Evolutionary conservation across 345 rosid genomes (phyloP), one percentile per base, ranked within the genome.

Genomic region (Gynandropsis gynandra): DNA sequence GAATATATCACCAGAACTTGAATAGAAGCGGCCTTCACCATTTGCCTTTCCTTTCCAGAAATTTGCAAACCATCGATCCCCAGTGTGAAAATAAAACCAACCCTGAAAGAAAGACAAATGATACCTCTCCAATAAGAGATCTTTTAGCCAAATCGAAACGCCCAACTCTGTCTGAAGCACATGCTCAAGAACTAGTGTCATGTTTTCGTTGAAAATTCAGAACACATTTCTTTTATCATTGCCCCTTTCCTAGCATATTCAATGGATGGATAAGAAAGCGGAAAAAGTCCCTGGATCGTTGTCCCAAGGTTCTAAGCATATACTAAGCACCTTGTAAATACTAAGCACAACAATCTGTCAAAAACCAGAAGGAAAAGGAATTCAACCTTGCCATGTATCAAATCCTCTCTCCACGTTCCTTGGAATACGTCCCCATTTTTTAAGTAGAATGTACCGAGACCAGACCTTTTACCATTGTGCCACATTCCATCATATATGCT

Each of bases 21-120:
- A 77, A 72, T 92, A 92, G 79, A 87, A 92, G 57, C 98, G 81
- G 47, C 96, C 79, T 72, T 92, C 88, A 1, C 96, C 98, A 47
- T 79, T 80, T 43, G 93, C 93, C 71, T 85, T 87, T 68, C 98
- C 96, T 73, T 92, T 92, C 96, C 98, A 92, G 70, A 87, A 92
- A 78, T 87, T 87, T 58, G 89, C 89, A 72, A 92, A 87, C 96
- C 96, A 92, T 16, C 96, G 59, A 54, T 87, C 93, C 1, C 93
- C 96, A 17, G 75, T 70, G 65, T 79, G 93, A 71, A 87, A 92
- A 74, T 85, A 92, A 70, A 84, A 87, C 96, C 98, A 87, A 9
- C 98, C 96, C 92, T 87, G 63, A 46, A 66, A 11, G 35, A 66
- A 50, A 32, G 45, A 48, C 16, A 31, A 61, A 39, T 21, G 46